phyloP scores from a whole-genome alignment of 2,329 filamentous ascomycete species.

The Dothideomycetes sp. region DNA sequence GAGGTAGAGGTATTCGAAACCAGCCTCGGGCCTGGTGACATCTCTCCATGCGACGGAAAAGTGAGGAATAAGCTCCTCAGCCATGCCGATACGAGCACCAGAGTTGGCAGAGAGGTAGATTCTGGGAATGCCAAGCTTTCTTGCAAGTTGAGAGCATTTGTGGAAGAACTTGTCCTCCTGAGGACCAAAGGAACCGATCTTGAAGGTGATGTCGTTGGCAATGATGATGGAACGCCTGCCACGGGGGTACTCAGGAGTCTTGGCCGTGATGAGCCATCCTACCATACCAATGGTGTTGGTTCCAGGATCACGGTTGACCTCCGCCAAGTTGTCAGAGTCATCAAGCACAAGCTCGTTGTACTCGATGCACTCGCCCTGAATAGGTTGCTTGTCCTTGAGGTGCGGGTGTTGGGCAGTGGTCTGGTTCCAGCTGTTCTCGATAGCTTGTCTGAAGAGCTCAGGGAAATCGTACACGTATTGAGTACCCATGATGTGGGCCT shows the following conservation, averaged over 20 bases:
- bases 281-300: conserved; percentile 98
- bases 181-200: conserved; percentile 95
- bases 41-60: conserved; percentile 98
- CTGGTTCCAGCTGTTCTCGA: conserved; percentile 87
- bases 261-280: conserved; percentile 90
- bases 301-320: conserved; percentile 89
- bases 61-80: conserved; percentile 91
- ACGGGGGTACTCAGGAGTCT: conserved; percentile 87
- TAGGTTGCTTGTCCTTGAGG: conserved; percentile 70
- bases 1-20: conserved; percentile 96
- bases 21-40: conserved; percentile 62
- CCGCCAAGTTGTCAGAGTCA: conserved; percentile 80
- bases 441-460: conserved; percentile 94
- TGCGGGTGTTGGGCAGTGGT: conserved; percentile 62
- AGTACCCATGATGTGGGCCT: conserved; percentile 97
- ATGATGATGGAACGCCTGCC: conserved; percentile 91
- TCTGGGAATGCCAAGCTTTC: conserved; percentile 86
- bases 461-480: conserved; percentile 99
- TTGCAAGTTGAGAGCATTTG: conserved; percentile 94
- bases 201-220: conserved; percentile 98
- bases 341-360: conserved; percentile 92
- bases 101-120: conserved; percentile 99
- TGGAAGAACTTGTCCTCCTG: conserved; percentile 97
- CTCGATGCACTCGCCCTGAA: conserved; percentile 81
- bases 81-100: conserved; percentile 91